Percentiles rank a stretch among this genome's conserved stretches.
Evolutionary conservation across 2,329 filamentous ascomycete species (phyloP).

Genomic region (Corynespora cassiicola): DNA sequence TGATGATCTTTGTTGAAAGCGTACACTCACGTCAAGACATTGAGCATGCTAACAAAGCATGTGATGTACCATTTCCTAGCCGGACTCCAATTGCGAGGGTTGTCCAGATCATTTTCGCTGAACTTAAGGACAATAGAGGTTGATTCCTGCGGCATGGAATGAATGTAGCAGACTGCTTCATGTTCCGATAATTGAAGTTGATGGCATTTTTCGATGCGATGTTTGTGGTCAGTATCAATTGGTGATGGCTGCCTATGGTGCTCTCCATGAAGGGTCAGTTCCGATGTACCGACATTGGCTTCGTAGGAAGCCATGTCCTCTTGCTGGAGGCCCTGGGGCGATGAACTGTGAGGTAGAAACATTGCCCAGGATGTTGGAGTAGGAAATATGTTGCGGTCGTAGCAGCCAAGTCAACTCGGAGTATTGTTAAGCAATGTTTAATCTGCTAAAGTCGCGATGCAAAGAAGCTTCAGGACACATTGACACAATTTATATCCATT

Average conservation of each 20-base stretch:
- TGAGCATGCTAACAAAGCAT: constrained; percentile 45
- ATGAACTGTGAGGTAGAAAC: background rate
- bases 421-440: too few species aligned
- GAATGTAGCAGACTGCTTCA: constrained; percentile 17
- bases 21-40: too few species aligned
- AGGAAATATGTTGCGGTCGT: too few species aligned
- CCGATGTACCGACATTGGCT: constrained; percentile 1
- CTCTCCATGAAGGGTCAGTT: background rate
- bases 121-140: constrained; percentile 26
- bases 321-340: background rate
- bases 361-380: too few species aligned
- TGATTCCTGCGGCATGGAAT: constrained; percentile 17
- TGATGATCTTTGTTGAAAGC: too few species aligned
- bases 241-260: background rate
- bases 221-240: background rate
- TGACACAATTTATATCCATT: too few species aligned
- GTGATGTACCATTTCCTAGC: constrained; percentile 52
- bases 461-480: too few species aligned
- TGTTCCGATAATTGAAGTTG: constrained; percentile 15
- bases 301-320: constrained; percentile 1
- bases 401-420: too few species aligned
- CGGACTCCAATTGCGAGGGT: constrained; percentile 49
- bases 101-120: constrained; percentile 32
- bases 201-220: background rate
- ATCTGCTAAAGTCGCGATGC: too few species aligned